phyloP scores from a whole-genome alignment of 768 basidiomycete genomes.

The Cystobasidiopsis lactophilus region DNA sequence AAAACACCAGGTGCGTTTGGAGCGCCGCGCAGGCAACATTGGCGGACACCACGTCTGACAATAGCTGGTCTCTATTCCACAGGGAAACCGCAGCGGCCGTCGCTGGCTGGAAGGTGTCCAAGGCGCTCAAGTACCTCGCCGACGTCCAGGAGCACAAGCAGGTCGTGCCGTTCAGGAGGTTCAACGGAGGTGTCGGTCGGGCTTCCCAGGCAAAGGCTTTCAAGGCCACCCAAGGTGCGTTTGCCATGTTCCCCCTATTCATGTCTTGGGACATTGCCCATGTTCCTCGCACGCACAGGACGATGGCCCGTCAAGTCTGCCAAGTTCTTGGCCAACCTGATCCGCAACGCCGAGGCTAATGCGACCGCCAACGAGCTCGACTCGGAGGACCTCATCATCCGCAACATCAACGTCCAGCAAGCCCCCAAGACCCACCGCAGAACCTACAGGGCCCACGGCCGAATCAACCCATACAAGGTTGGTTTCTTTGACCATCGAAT shows the following conservation, averaged over 20 bases:
- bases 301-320: constrained; percentile 99
- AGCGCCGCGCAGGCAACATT: too few species aligned
- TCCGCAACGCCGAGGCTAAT: constrained; percentile 99
- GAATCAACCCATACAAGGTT: constrained; percentile 78
- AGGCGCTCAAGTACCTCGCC: constrained; percentile 82
- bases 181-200: constrained; percentile 16
- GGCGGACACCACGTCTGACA: too few species aligned
- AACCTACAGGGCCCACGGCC: constrained; percentile 91
- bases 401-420: constrained; percentile 94
- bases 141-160: constrained; percentile 94
- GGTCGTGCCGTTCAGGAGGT: constrained; percentile 78
- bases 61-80: too few species aligned
- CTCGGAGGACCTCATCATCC: constrained; percentile 75
- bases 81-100: constrained; percentile 81
- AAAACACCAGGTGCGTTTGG: too few species aligned
- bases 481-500: neutral
- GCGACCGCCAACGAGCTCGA: constrained; percentile 93
- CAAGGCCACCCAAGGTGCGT: constrained; percentile 81
- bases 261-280: neutral
- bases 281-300: constrained; percentile 34
- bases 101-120: constrained; percentile 71
- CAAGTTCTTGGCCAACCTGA: constrained; percentile 72
- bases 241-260: neutral
- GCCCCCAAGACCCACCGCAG: constrained; percentile 98
- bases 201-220: constrained; percentile 26